These are phyloP conservation scores for Nitzschia inconspicua DNA, from an alignment of 108 stramenopile species.

Conservation along the genomic window DNA sequence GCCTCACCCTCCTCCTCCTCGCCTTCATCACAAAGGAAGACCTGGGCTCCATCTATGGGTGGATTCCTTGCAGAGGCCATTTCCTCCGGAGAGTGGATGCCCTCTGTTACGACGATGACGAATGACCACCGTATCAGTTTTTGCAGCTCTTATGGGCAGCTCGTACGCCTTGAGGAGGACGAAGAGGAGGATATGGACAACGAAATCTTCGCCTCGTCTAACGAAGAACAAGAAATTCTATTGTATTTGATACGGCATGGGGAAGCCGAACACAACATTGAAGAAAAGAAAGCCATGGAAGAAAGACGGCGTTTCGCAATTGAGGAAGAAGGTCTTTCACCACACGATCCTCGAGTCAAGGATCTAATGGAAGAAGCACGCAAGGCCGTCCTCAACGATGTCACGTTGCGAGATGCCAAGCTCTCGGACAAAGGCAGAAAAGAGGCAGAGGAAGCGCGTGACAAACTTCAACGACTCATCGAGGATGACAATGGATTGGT, in stretches of 20 bases:
- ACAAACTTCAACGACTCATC: conserved; percentile 19
- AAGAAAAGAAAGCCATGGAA: conserved; percentile 26
- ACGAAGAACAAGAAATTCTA: not conserved
- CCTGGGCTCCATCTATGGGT: too few species aligned
- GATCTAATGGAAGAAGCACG: conserved; percentile 20
- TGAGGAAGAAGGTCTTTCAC: not conserved
- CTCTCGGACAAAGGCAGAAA: conserved; percentile 32
- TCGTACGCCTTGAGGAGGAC: too few species aligned
- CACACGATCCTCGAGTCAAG: too few species aligned
- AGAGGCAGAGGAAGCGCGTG: conserved; percentile 31
- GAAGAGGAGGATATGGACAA: too few species aligned
- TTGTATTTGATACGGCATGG: conserved; percentile 72
- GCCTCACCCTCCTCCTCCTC: too few species aligned
- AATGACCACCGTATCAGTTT: too few species aligned
- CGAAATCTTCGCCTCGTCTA: too few species aligned
- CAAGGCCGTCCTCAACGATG: conserved; percentile 2
- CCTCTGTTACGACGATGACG: too few species aligned
- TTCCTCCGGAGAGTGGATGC: too few species aligned
- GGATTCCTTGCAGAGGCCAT: too few species aligned
- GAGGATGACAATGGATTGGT: conserved; percentile 11
- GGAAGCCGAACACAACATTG: conserved; percentile 58
- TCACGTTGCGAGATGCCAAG: conserved; percentile 10
- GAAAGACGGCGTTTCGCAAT: conserved; percentile 4
- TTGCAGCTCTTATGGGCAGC: too few species aligned
- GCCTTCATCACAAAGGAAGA: too few species aligned